These are phyloP conservation scores for Cardiospermum halicacabum DNA, from an alignment of 345 rosid genomes.

Conservation along the genomic window DNA sequence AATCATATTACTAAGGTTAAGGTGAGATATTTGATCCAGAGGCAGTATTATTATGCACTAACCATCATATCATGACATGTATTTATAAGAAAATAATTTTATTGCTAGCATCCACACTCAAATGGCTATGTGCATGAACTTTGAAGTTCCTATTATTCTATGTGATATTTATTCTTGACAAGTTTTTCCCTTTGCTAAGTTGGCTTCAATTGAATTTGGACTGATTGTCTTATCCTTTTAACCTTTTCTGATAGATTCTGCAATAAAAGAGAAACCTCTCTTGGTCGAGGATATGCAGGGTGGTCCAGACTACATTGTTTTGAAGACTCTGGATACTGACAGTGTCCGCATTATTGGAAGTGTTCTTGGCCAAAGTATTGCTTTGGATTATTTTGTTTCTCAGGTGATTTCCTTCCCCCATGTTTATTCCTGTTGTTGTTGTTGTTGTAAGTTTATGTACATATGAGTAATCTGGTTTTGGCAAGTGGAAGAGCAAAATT, in stretches of 20 bases:
- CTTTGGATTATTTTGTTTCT: conserved; percentile 88
- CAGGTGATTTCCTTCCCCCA: conserved; percentile 42
- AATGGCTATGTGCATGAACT: no score
- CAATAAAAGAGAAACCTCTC: conserved; percentile 76
- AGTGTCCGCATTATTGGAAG: conserved; percentile 86
- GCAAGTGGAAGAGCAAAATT: no score
- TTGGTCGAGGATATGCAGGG: conserved; percentile 75
- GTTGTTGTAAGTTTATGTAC: background rate
- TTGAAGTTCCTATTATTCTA: no score
- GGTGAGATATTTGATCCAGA: no score
- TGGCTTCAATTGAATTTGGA: conserved; percentile 1
- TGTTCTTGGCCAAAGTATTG: conserved; percentile 94
- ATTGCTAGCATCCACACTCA: no score
- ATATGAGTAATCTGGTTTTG: background rate
- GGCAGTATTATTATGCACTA: no score
- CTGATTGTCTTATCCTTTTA: conserved; percentile 22
- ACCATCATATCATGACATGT: no score
- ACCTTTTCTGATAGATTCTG: conserved; percentile 53
- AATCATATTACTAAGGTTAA: no score
- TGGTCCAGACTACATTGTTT: conserved; percentile 72
- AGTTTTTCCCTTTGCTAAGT: no score
- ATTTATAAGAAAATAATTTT: no score
- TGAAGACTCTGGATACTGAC: conserved; percentile 73
- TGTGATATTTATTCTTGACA: no score
- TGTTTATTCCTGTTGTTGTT: background rate